These are phyloP conservation scores for Apiotrichum sp. DNA, from an alignment of 1,284 basidiomycete genomes.

Conservation along the genomic window DNA sequence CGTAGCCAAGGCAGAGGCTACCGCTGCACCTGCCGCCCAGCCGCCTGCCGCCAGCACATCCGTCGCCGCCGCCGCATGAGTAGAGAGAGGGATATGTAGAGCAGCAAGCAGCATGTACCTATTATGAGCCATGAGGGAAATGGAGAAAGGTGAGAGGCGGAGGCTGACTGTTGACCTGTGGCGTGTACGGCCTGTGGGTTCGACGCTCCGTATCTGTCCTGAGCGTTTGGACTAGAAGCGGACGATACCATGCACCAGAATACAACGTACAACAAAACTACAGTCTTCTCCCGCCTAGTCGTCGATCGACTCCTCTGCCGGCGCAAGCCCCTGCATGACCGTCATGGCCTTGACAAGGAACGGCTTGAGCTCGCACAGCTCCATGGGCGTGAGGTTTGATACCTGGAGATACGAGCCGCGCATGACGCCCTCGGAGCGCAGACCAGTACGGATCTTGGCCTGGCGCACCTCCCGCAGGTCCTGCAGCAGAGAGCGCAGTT, in stretches of 20 bases:
- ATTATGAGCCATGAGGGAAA: conserved; percentile 1
- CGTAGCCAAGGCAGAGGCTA: conserved; percentile 21
- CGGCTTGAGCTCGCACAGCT: conserved; percentile 85
- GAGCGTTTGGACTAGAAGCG: too few relatives aligned
- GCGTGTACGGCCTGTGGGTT: too few relatives aligned
- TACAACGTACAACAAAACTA: conserved; percentile 2
- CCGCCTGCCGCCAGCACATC: conserved; percentile 2
- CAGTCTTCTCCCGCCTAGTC: conserved; percentile 9
- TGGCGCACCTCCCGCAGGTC: conserved; percentile 91
- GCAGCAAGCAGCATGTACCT: conserved; percentile 55
- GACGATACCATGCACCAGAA: background rate
- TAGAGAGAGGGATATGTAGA: conserved; percentile 7
- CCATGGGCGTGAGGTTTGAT: conserved; percentile 78
- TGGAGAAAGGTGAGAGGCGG: too few relatives aligned
- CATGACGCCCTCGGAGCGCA: conserved; percentile 61
- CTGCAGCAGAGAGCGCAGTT: conserved; percentile 76
- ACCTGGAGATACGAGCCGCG: conserved; percentile 59
- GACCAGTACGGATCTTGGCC: conserved; percentile 80
- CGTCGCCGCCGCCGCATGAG: conserved; percentile 9
- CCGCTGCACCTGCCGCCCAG: conserved; percentile 17
- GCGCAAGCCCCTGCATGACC: conserved; percentile 50
- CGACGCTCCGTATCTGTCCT: too few relatives aligned
- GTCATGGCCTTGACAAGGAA: conserved; percentile 81
- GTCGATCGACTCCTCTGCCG: conserved; percentile 51
- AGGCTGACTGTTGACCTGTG: background rate